phyloP scores from a whole-genome alignment of 73 alveolate genomes.

The Stentor roeselii region DNA sequence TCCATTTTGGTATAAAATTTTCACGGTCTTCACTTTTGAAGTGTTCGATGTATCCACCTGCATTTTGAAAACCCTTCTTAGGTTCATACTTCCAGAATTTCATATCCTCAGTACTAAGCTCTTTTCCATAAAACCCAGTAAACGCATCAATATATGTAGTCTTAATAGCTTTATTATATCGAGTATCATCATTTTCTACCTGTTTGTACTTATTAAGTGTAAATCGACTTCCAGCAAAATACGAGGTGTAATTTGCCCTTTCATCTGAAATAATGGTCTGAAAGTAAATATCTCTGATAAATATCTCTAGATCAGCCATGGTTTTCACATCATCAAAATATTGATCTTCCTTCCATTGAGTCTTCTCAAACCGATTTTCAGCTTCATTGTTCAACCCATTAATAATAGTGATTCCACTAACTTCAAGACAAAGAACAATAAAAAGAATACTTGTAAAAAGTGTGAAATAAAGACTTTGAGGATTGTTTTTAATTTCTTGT shows the following conservation, averaged over 20 bases:
- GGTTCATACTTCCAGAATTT: constrained; percentile 20
- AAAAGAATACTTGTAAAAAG: background rate
- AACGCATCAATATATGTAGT: background rate
- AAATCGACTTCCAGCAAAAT: constrained; percentile 49
- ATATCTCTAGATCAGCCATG: background rate
- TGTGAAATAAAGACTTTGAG: background rate
- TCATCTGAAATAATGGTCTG: background rate
- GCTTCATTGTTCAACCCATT: background rate
- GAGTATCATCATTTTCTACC: background rate
- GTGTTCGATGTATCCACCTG: constrained; percentile 51
- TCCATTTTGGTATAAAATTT: background rate
- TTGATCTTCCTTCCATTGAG: constrained; percentile 10
- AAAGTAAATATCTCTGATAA: background rate
- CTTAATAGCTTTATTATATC: constrained; percentile 15
- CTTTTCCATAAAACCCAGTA: constrained; percentile 8
- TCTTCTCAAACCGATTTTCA: background rate
- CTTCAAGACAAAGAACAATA: background rate
- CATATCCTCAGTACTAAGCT: constrained; percentile 17
- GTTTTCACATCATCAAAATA: background rate
- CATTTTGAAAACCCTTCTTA: constrained; percentile 32
- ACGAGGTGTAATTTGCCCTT: constrained; percentile 23
- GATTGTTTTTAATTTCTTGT: background rate
- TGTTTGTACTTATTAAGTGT: constrained; percentile 31
- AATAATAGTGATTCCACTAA: background rate
- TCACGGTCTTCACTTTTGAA: constrained; percentile 32